Evolutionary conservation across 2,329 filamentous ascomycete genomes (phyloP), one percentile per base, ranked within the genome.

Genomic region (Hypocrella siamensis): DNA sequence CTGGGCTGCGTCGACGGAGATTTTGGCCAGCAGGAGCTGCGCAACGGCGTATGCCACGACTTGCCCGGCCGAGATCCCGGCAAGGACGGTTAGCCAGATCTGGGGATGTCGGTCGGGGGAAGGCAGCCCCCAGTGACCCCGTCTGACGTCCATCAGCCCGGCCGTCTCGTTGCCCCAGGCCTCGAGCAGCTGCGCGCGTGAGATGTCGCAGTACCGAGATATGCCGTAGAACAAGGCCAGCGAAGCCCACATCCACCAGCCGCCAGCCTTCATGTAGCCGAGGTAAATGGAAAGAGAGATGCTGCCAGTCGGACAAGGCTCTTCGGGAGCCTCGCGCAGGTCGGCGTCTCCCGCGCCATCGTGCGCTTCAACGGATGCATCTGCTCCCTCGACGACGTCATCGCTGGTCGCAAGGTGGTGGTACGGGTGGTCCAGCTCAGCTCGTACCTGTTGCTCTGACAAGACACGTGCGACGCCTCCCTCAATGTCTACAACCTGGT

Each of bases 201-300:
- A 65, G 25, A 92, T 61, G 24, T 75, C 68, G 14, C 70, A 56
- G 10, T 74, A 46, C 6, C 85, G 74, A 43, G 74, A 82, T 0
- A 75, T 26, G 5, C 67, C 52, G 36, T 86, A 71, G 10, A 75
- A 58, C 2, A 70, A 21, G 3, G 88, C 58, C 3, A 86, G 62
- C 2, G 72, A 44, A 3, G 57, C 49, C 85, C 85, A 93, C 61
- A 76, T 83, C 34, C 61, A 62, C 28, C 86, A 60, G 10, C 73
- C 78, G 3, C 85, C 85, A 5, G 84, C 82, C 51, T 75, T 79
- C 55, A 93, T 75, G 42, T 93, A 93, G 39, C 75, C 73, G 74
- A 80, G 84, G 47, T 93, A 93, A 0, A 93, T 76, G 6, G 65
- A 65, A 9, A 72, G 57, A 43, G 85, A 71, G 2, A 93, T 80